Evolutionary conservation across 2,329 filamentous ascomycete species (phyloP).

Genomic region (Juglanconis oblonga): DNA sequence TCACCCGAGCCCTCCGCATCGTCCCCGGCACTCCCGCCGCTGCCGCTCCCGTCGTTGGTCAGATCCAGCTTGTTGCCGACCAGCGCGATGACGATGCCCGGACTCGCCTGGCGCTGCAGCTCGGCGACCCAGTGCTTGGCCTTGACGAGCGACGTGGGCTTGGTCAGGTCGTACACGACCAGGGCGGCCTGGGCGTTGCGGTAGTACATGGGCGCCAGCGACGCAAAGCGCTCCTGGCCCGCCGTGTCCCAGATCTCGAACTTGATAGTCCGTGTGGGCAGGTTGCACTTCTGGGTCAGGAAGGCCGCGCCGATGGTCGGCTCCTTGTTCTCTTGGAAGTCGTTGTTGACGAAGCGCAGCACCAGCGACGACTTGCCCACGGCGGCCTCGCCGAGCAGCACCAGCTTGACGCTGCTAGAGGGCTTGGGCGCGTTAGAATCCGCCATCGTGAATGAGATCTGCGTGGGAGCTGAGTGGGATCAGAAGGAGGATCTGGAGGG

Average conservation of each 20-base stretch:
- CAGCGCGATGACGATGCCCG: constrained; percentile 93
- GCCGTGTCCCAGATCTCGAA: constrained; percentile 99
- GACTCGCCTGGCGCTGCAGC: constrained; percentile 91
- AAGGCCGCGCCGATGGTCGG: constrained; percentile 98
- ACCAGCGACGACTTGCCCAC: constrained; percentile 99
- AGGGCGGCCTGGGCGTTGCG: constrained; percentile 96
- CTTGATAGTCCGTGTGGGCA: constrained; percentile 87
- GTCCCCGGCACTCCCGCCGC: constrained; percentile 44
- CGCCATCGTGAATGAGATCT: constrained; percentile 53
- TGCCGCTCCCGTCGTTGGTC: constrained; percentile 56
- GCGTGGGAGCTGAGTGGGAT: not conserved
- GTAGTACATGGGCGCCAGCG: constrained; percentile 98
- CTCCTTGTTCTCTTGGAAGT: constrained; percentile 99
- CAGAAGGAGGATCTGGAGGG: too few relatives aligned
- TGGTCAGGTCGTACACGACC: constrained; percentile 98
- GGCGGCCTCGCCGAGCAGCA: constrained; percentile 93
- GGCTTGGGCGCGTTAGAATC: constrained; percentile 82
- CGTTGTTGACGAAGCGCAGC: constrained; percentile 97
- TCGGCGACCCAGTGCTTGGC: constrained; percentile 99
- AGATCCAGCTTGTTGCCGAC: constrained; percentile 97
- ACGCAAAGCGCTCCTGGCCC: constrained; percentile 95
- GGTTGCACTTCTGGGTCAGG: constrained; percentile 96
- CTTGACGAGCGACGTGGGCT: constrained; percentile 91
- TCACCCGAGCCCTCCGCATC: constrained; percentile 65
- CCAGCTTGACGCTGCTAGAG: constrained; percentile 99